Conservation (phyloP, 129 eudicot species). For the Ambrosia trifida region DNA sequence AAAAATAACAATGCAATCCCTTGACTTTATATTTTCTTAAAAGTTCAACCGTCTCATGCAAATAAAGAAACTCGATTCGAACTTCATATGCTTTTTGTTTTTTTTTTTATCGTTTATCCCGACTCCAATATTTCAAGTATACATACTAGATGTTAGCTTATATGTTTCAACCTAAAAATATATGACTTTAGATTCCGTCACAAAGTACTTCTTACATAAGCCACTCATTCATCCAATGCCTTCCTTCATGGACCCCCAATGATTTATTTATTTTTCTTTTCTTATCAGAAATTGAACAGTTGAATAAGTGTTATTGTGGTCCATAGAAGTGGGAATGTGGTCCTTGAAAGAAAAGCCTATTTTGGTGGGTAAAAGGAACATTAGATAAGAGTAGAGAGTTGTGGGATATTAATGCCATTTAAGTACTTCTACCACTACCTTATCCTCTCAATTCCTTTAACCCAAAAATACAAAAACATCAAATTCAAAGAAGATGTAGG, state of each 20-base stretch:
- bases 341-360: slow-evolving; percentile 39
- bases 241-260: slow-evolving; percentile 20
- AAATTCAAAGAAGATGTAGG: neutral
- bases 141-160: neutral
- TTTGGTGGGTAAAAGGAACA: slow-evolving; percentile 34
- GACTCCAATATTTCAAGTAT: neutral
- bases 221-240: neutral
- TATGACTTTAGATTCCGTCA: neutral
- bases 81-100: neutral
- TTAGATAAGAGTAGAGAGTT: slow-evolving; percentile 26
- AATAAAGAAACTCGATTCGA: neutral
- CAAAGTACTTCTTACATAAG: neutral
- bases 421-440: slow-evolving; percentile 30
- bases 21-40: neutral
- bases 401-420: slow-evolving; percentile 29
- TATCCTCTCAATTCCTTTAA: neutral
- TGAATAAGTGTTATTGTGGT: slow-evolving; percentile 34
- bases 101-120: too few species aligned
- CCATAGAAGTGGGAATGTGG: slow-evolving; percentile 42
- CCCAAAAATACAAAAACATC: neutral
- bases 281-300: neutral
- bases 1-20: neutral
- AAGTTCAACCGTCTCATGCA: too few species aligned
- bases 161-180: neutral
- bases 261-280: neutral